phyloP scores from a whole-genome alignment of 2,329 filamentous ascomycete species.

The Cladosporium sphaerospermum region DNA sequence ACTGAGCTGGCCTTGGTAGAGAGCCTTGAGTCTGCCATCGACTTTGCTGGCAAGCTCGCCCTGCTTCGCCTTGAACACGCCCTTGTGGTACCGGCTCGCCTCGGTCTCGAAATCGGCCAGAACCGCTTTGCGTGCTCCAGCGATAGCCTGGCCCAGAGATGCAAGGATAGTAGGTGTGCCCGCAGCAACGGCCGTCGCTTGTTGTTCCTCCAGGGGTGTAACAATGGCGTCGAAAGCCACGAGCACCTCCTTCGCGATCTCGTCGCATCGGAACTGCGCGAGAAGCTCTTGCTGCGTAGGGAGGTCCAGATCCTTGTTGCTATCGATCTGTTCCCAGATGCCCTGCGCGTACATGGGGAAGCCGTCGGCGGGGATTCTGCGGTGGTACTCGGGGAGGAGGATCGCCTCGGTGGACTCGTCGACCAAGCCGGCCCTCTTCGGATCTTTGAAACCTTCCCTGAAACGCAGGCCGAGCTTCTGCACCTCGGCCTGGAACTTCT shows the following conservation, averaged over 20 bases:
- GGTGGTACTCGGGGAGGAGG: constrained; percentile 89
- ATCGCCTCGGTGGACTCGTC: constrained; percentile 73
- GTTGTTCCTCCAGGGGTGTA: constrained; percentile 75
- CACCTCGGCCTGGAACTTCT: constrained; percentile 79
- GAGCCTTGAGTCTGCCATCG: constrained; percentile 76
- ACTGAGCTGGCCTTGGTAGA: constrained; percentile 82
- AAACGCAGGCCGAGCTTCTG: constrained; percentile 76
- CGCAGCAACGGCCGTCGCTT: constrained; percentile 65
- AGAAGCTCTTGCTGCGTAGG: constrained; percentile 95
- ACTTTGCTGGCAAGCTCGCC: constrained; percentile 80
- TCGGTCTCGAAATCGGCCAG: constrained; percentile 82
- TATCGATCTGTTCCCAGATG: constrained; percentile 96
- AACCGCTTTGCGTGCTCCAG: constrained; percentile 62
- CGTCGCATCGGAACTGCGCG: constrained; percentile 95
- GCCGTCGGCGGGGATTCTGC: constrained; percentile 93
- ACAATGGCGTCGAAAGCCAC: constrained; percentile 77
- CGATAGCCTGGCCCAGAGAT: constrained; percentile 69
- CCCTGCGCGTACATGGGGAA: constrained; percentile 89
- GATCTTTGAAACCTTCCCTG: constrained; percentile 68
- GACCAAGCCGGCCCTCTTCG: constrained; percentile 53
- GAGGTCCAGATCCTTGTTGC: constrained; percentile 95
- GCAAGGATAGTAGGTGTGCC: constrained; percentile 68
- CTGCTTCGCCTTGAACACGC: constrained; percentile 80
- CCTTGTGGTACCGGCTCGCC: constrained; percentile 93
- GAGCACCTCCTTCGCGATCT: constrained; percentile 86